Evolutionary conservation across 257 asterid genomes (phyloP).

Genomic region (Oldenlandia corymbosa): DNA sequence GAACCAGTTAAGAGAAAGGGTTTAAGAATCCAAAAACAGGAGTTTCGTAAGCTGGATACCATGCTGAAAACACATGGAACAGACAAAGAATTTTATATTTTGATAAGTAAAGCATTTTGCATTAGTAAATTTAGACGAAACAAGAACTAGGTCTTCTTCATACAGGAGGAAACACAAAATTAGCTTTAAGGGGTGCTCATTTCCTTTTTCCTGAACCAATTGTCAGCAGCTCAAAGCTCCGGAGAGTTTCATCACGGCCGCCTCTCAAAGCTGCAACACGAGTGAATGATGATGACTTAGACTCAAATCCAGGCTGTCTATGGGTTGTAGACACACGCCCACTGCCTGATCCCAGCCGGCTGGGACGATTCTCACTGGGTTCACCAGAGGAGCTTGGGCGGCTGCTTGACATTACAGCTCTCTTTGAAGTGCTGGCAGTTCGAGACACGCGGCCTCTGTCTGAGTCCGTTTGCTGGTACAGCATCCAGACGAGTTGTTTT

Average conservation of each 20-base stretch:
- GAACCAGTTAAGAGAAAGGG: neutral
- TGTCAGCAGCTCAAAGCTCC: conserved; percentile 76
- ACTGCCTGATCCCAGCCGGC: conserved; percentile 50
- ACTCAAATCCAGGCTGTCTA: conserved; percentile 61
- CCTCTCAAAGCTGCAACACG: conserved; percentile 59
- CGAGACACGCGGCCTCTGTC: conserved; percentile 57
- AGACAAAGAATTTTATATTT: too few species aligned
- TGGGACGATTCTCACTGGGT: conserved; percentile 44
- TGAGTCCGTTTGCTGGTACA: conserved; percentile 51
- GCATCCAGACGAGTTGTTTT: neutral
- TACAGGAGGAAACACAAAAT: neutral
- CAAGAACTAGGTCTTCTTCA: neutral
- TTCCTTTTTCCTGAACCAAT: conserved; percentile 76
- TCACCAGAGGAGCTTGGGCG: conserved; percentile 75
- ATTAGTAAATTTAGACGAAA: neutral
- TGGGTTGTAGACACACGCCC: conserved; percentile 50
- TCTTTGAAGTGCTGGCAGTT: conserved; percentile 56
- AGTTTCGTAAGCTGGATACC: conserved; percentile 1
- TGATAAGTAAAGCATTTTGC: conserved; percentile 7
- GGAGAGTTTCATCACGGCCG: conserved; percentile 59
- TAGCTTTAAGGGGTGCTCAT: conserved; percentile 15
- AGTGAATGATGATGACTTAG: conserved; percentile 59
- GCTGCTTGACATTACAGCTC: conserved; percentile 56
- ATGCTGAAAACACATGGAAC: too few species aligned
- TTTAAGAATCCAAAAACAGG: neutral